Percentiles rank a stretch among this genome's conserved stretches.
Evolutionary conservation across 257 asterid species (phyloP).

Genomic region (Datura wrightii): DNA sequence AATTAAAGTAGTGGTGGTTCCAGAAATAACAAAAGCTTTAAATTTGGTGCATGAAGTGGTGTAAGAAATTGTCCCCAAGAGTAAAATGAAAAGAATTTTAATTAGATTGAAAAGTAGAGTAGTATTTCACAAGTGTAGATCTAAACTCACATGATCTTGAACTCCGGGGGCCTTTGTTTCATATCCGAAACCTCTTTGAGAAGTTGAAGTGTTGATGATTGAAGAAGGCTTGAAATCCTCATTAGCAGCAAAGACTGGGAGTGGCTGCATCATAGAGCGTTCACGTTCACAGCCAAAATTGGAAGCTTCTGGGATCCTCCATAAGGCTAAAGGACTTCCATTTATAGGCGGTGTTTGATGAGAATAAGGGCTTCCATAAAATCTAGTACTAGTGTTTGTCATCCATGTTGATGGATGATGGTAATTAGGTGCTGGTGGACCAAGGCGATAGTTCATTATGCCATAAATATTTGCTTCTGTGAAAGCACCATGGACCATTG

Average conservation of each 20-base stretch:
- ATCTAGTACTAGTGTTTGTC: slow-evolving; percentile 36
- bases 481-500: slow-evolving; percentile 52
- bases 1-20: slow-evolving; percentile 15
- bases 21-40: slow-evolving; percentile 31
- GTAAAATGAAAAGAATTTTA: neutral
- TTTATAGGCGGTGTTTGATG: slow-evolving; percentile 51
- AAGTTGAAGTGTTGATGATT: slow-evolving; percentile 35
- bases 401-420: slow-evolving; percentile 34
- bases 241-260: slow-evolving; percentile 37
- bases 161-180: slow-evolving; percentile 22
- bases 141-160: slow-evolving; percentile 90
- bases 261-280: slow-evolving; percentile 46
- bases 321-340: slow-evolving; percentile 71
- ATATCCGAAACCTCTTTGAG: slow-evolving; percentile 42
- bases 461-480: slow-evolving; percentile 61
- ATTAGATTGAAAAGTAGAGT: neutral
- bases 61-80: neutral
- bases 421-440: slow-evolving; percentile 2
- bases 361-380: slow-evolving; percentile 38
- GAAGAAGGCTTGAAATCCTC: slow-evolving; percentile 43
- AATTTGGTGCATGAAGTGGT: neutral
- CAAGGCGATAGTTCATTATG: slow-evolving; percentile 55
- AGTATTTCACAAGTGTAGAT: slow-evolving; percentile 65
- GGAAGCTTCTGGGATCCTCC: slow-evolving; percentile 56
- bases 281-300: slow-evolving; percentile 37